phyloP scores from a whole-genome alignment of 192 early-diverging fungal species.

The Coemansia sp. region DNA sequence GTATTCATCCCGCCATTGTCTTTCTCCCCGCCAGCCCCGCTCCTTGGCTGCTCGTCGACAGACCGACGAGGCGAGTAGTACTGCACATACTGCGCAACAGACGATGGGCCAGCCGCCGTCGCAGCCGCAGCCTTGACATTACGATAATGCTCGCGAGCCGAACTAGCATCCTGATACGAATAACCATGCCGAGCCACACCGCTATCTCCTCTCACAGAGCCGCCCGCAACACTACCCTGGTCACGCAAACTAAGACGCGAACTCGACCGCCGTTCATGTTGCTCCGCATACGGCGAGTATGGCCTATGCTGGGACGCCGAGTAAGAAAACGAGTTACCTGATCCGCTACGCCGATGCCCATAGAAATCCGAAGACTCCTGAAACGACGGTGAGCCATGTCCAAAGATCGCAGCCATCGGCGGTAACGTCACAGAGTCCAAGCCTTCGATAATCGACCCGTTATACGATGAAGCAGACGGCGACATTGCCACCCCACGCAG shows the following conservation, averaged over 20 bases:
- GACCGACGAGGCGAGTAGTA: constrained; percentile 3
- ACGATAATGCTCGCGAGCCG: constrained; percentile 3
- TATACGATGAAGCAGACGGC: constrained; percentile 40
- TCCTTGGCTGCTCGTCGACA: neutral
- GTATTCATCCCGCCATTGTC: neutral
- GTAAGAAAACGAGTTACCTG: constrained; percentile 10
- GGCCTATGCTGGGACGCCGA: constrained; percentile 8
- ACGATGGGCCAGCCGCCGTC: constrained; percentile 1
- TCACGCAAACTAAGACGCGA: constrained; percentile 4
- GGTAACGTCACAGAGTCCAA: constrained; percentile 46
- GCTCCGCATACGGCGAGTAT: constrained; percentile 5
- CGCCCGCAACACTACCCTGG: neutral
- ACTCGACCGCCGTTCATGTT: constrained; percentile 11
- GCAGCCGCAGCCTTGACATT: neutral
- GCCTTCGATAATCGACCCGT: constrained; percentile 52
- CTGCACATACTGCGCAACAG: constrained; percentile 14
- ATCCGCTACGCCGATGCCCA: constrained; percentile 22
- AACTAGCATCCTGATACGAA: constrained; percentile 1
- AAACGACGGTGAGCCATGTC: constrained; percentile 4
- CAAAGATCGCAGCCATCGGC: constrained; percentile 30
- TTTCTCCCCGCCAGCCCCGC: neutral
- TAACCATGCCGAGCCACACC: neutral
- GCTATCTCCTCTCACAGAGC: neutral
- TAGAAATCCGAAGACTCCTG: neutral
- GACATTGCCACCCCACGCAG: constrained; percentile 32